phyloP scores from a whole-genome alignment of 345 rosid genomes.

The Abelmoschus esculentus region DNA sequence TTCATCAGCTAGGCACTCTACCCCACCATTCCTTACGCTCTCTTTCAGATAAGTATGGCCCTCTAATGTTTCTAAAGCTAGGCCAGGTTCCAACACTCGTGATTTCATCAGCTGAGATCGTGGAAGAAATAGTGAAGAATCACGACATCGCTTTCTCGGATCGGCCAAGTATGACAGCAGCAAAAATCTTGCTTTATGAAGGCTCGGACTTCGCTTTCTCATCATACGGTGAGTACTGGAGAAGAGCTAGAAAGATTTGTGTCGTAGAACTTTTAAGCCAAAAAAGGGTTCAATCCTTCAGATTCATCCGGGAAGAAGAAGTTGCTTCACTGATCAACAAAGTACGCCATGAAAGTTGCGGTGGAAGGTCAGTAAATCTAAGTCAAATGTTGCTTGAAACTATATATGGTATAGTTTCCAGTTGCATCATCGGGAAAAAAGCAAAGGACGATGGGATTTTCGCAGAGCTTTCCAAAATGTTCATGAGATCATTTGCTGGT shows the following conservation, averaged over 20 bases:
- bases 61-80: conserved; percentile 2
- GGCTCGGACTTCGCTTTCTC: not conserved
- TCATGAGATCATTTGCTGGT: not conserved
- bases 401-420: no score
- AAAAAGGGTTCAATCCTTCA: not conserved
- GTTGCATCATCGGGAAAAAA: not conserved
- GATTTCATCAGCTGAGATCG: not conserved
- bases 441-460: not conserved
- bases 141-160: not conserved
- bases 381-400: not conserved
- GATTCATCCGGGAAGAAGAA: not conserved
- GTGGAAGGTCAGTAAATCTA: not conserved
- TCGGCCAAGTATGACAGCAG: not conserved
- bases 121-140: not conserved
- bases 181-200: not conserved
- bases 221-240: not conserved
- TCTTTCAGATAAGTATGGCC: not conserved
- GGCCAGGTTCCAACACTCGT: not conserved
- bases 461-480: not conserved
- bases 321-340: not conserved
- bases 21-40: no score
- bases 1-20: no score
- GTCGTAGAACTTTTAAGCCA: not conserved
- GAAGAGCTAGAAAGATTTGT: not conserved
- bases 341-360: not conserved